phyloP scores from a whole-genome alignment of 169 alveolate genomes.

The Plasmodium blacklocki region DNA sequence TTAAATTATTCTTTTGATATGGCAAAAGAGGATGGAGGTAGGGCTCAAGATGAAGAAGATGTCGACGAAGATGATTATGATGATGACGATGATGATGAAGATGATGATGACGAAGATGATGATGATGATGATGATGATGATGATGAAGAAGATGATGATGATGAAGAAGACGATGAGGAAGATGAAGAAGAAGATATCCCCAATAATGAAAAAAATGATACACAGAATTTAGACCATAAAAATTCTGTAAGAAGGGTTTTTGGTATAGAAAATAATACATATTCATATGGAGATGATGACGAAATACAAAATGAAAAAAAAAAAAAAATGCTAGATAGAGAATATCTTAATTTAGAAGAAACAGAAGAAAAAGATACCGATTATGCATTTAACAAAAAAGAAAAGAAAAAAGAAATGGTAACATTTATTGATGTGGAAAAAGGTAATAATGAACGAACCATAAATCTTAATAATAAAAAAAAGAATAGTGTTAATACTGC shows the following conservation, averaged over 20 bases:
- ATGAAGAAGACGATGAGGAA: neutral
- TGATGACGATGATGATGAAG: slow-evolving; percentile 5
- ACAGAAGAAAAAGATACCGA: slow-evolving; percentile 2
- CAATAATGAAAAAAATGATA: neutral
- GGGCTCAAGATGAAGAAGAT: slow-evolving; percentile 5
- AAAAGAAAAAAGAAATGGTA: slow-evolving; percentile 59
- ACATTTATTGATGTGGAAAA: slow-evolving; percentile 36
- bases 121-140: slow-evolving; percentile 8
- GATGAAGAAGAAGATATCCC: neutral
- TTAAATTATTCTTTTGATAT: slow-evolving; percentile 42
- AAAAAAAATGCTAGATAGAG: slow-evolving; percentile 11
- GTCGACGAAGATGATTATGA: slow-evolving; percentile 13
- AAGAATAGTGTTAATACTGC: neutral
- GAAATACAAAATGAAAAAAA: slow-evolving; percentile 12
- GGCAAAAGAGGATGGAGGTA: slow-evolving; percentile 3
- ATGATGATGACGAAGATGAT: slow-evolving; percentile 18
- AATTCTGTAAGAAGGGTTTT: too few species aligned
- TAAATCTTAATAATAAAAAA: neutral
- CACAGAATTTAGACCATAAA: neutral
- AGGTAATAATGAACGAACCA: slow-evolving; percentile 4
- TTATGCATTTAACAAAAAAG: slow-evolving; percentile 10
- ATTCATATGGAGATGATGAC: slow-evolving; percentile 6
- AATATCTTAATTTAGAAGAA: slow-evolving; percentile 32
- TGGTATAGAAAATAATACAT: neutral
- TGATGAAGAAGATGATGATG: too few species aligned